Evolutionary conservation across 2,329 filamentous ascomycete genomes (phyloP), one percentile per base, ranked within the genome.

Genomic region (Thelonectria rubi): DNA sequence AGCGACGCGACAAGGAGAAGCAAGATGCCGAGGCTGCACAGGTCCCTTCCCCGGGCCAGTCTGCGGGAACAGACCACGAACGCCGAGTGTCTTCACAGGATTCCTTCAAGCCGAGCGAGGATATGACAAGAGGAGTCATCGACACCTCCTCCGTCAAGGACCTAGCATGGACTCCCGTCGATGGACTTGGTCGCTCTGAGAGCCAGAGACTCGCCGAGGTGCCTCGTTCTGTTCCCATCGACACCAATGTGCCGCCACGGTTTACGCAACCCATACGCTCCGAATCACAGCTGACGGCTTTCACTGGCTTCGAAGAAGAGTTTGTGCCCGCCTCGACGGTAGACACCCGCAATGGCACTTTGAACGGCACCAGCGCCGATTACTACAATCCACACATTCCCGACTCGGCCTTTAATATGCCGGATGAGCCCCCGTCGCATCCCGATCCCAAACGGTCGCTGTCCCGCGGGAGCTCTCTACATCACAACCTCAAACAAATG

Each of bases 371-470:
- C 40, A 80, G 73, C 54, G 77, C 77, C 45, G 77, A 80, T 59
- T 80, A 80, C 61, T 80, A 80, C 65, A 78, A 77, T 50, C 73
- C 76, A 12, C 75, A 75, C 3, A 75, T 80, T 46, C 78, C 78
- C 2, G 78, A 77, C 3, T 76, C 78, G 54, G 77, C 76, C 5
- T 79, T 80, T 62, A 78, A 77, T 63, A 79, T 80, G 77, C 66
- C 69, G 5, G 58, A 64, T 9, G 67, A 66, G 12, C 68, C 73
- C 18, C 68, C 71, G 17, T 34, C 66, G 32, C 57, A 72, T 12
- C 64, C 66, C 14, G 61, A 72, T 10, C 62, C 68, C 11, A 65
- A 67, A 24, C 71, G 70, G 12, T 71, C 73, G 18, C 64, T 71
- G 26, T 76, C 76, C 5, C 70, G 72, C 26, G 72, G 72, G 37